These are phyloP conservation scores for Penicillium hordei DNA, from an alignment of 2,329 filamentous ascomycete species.

Conservation along the genomic window DNA sequence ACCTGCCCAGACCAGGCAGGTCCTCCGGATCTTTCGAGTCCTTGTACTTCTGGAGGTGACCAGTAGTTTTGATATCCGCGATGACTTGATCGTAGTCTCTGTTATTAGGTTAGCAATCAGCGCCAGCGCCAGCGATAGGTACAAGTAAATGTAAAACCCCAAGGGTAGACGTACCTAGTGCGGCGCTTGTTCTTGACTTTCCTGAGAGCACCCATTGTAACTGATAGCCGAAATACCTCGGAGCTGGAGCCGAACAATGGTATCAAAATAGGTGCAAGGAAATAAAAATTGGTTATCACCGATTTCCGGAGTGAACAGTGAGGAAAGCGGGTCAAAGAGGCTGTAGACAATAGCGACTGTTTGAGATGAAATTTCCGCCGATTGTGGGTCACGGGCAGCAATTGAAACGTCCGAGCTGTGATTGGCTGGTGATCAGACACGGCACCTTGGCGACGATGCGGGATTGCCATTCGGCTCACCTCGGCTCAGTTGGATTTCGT, in stretches of 20 bases:
- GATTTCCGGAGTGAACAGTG: slow-evolving; percentile 38
- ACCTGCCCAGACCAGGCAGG: slow-evolving; percentile 77
- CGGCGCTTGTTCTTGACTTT: slow-evolving; percentile 72
- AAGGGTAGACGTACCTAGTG: slow-evolving; percentile 54
- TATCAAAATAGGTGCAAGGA: slow-evolving; percentile 21
- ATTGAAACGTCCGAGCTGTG: slow-evolving; percentile 26
- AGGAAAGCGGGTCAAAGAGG: slow-evolving; percentile 30
- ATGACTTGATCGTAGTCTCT: slow-evolving; percentile 94
- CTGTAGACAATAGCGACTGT: slow-evolving; percentile 9
- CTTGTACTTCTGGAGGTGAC: slow-evolving; percentile 78
- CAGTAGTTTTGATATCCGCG: slow-evolving; percentile 73
- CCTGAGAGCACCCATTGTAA: slow-evolving; percentile 65
- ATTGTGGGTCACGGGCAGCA: slow-evolving; percentile 24
- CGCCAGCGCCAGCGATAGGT: background rate
- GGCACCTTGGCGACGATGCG: slow-evolving; percentile 20
- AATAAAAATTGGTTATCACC: slow-evolving; percentile 31
- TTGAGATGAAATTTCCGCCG: slow-evolving; percentile 31
- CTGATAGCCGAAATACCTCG: slow-evolving; percentile 17
- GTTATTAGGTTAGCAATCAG: slow-evolving; percentile 32
- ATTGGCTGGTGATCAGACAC: slow-evolving; percentile 29
- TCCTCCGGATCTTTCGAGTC: slow-evolving; percentile 79
- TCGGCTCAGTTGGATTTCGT: slow-evolving; percentile 37
- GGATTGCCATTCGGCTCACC: slow-evolving; percentile 35
- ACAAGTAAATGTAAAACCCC: background rate
- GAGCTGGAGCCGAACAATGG: slow-evolving; percentile 11